These are phyloP conservation scores for Poronia punctata DNA, from an alignment of 495 filamentous ascomycete genomes.

Conservation along the genomic window DNA sequence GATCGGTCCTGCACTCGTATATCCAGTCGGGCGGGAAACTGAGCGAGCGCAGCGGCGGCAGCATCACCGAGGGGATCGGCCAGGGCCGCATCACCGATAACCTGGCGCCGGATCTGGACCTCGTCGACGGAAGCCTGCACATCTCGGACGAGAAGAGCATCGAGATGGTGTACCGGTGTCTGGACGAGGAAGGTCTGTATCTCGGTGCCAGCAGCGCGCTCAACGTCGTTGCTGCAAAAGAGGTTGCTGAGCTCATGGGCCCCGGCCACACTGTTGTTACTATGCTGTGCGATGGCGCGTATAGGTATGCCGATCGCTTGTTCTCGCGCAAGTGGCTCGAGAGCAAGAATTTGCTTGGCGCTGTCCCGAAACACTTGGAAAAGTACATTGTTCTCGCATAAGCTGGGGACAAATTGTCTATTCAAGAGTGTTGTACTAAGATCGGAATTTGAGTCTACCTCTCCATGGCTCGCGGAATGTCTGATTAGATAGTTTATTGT, in stretches of 20 bases:
- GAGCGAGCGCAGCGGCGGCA: conserved; percentile 71
- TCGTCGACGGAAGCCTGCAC: conserved; percentile 79
- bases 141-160: conserved; percentile 91
- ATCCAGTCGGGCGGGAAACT: conserved; percentile 79
- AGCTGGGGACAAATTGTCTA: no score
- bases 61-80: conserved; percentile 96
- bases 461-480: no score
- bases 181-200: conserved; percentile 95
- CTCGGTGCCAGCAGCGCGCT: conserved; percentile 88
- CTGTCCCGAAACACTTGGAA: conserved; percentile 78
- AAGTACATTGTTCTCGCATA: conserved; percentile 91
- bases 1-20: conserved; percentile 86
- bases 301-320: conserved; percentile 88
- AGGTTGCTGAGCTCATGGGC: conserved; percentile 85
- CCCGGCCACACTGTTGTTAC: conserved; percentile 90
- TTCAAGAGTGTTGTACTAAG: not conserved
- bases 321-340: conserved; percentile 87
- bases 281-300: conserved; percentile 89
- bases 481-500: no score
- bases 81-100: conserved; percentile 97
- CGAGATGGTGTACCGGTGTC: conserved; percentile 94
- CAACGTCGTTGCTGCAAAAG: conserved; percentile 92
- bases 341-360: conserved; percentile 70
- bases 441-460: no score
- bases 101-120: conserved; percentile 71